Evolutionary conservation across 2,329 filamentous ascomycete genomes (phyloP), one percentile per base, ranked within the genome.

Genomic region (Trichoderma sp.): DNA sequence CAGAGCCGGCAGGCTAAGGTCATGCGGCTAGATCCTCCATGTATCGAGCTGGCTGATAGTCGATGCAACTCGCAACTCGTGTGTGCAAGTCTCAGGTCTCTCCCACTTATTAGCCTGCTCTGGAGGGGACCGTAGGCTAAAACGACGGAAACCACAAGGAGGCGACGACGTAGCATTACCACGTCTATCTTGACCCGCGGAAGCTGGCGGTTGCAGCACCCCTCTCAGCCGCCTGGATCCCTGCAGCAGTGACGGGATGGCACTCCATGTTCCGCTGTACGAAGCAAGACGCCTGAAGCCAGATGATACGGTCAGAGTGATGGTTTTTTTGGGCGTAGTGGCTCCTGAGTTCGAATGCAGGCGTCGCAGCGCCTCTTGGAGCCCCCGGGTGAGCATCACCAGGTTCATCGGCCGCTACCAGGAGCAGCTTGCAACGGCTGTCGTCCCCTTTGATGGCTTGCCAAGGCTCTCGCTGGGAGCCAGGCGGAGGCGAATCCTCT

Each of bases 1-100:
- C 21, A 63, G 29, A 65, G 29, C 41, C 41, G n/a, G 60, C 21
- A 38, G 33, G 53, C 35, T 11, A 45, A 71, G 24, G 33, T 38
- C 60, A 64, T 72, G 69, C 60, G 69, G 69, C 69, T 64, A 64
- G 60, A 64, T 72, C 59, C 69, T 72, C 60, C 60, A 27, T 65
- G 69, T 60, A 64, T 62, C 27, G 31, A 38, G 41, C 24, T 64
- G 69, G 69, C 60, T 64, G 69, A 65, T 63, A 35, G 69, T 38
- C 31, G 31, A 60, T 29, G 67, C 53, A 24, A 31, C 50, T 35
- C 65, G 65, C 50, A 24, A 31, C 50, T 35, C 66, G 66, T 50
- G 41, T 50, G 65, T 16, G 24, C 62, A 65, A n/a, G 65, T 33
- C 29, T 68, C 27, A 56, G 35, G 27, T 35, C n/a, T 41, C 62